Evolutionary conservation across 148 eudicot species (phyloP), one percentile per base, ranked within the genome.

Genomic region (Rhododendron simsii): DNA sequence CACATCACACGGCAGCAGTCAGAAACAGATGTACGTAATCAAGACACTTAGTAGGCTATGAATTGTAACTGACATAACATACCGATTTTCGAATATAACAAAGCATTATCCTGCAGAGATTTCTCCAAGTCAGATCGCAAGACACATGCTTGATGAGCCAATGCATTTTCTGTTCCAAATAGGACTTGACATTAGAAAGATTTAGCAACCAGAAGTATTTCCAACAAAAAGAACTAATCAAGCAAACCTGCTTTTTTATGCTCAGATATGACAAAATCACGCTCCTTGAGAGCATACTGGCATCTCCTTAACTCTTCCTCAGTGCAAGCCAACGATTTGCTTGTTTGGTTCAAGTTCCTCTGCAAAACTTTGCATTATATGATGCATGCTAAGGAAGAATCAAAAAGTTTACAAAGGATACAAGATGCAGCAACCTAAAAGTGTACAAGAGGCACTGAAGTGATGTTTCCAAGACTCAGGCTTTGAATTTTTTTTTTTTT

Each of bases 51-150:
- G 7, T 14, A 30, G 76, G 76, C 13, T 71, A 71, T 18, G 35
- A n/a, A 11, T 67, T 20, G n/a, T 44, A 63, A 53, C 81, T 12
- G 23, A 41, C 77, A 88, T 14, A 73, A 16, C 85, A 3, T 89
- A 95, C 98, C 96, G 55, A 96, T 94, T 89, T 95, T 96, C 61
- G 85, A 86, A 87, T 87, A 90, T 55, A 95, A 82, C 7, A 92
- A 88, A 61, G 92, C 93, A 91, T 92, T 95, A 84, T 96, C 94
- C 85, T 94, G 88, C 73, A 93, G 93, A 79, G 98, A 90, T 90
- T 92, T 96, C 88, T 96, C 98, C 91, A 96, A 85, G 84, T 95
- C 96, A 55, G 94, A 92, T 8, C 93, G 93, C 81, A 96, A 87
- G 18, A 84, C 90, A 74, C 96, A 93, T 82, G 98, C 98, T 87